Conservation (phyloP, 1,284 basidiomycete species). For the Ganoderma sinense region DNA sequence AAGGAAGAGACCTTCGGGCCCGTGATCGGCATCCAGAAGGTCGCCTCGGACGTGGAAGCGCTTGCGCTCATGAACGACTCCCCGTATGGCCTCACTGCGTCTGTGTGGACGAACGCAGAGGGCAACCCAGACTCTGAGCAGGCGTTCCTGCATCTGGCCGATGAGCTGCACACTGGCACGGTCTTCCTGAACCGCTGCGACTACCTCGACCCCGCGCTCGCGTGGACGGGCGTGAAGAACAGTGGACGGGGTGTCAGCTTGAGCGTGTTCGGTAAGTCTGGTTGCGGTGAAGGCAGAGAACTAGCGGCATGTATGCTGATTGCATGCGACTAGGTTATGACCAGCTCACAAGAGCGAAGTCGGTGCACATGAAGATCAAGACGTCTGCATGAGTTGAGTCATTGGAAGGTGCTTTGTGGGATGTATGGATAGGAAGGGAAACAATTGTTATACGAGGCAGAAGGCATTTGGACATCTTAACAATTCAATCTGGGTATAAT, state of each 20-base stretch:
- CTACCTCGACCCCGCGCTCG: constrained; percentile 88
- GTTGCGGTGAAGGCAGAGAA: not conserved
- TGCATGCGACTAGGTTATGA: constrained; percentile 67
- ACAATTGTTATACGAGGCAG: not conserved
- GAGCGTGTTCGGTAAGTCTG: constrained; percentile 80
- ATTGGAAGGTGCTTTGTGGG: no score
- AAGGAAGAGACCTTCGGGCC: constrained; percentile 92
- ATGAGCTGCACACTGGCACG: constrained; percentile 87
- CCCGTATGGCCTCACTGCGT: constrained; percentile 92
- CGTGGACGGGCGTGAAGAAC: constrained; percentile 95
- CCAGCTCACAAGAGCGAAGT: constrained; percentile 79
- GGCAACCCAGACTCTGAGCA: constrained; percentile 64
- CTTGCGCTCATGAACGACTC: constrained; percentile 95
- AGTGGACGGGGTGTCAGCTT: constrained; percentile 91
- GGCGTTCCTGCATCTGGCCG: constrained; percentile 75
- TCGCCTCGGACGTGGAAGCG: constrained; percentile 86
- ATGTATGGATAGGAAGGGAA: not conserved
- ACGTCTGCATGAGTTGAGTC: constrained; percentile 38
- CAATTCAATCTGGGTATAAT: not conserved
- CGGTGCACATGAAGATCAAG: constrained; percentile 80
- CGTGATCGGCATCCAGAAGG: constrained; percentile 90
- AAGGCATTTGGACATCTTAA: not conserved
- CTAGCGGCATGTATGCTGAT: not conserved
- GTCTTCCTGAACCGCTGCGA: constrained; percentile 94
- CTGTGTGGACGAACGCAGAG: constrained; percentile 87